phyloP scores from a whole-genome alignment of 2,329 filamentous ascomycete genomes.

The Aspergillus tamarii region DNA sequence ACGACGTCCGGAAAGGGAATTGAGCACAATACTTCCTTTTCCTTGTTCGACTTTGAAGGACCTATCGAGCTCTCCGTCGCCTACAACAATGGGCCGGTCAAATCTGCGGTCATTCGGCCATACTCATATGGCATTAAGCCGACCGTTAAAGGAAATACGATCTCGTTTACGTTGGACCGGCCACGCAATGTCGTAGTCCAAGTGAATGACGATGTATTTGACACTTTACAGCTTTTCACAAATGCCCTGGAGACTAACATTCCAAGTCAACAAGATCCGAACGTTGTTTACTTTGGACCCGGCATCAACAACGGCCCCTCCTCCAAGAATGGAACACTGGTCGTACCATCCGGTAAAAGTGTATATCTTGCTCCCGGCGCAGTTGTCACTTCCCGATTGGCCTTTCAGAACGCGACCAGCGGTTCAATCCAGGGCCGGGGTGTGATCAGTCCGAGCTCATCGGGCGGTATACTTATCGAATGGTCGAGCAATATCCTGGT shows the following conservation, averaged over 20 bases:
- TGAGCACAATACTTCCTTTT: conserved; percentile 1
- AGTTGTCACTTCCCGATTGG: background rate
- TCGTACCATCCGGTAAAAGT: background rate
- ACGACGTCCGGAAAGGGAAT: background rate
- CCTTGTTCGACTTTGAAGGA: conserved; percentile 9
- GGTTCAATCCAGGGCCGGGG: conserved; percentile 5
- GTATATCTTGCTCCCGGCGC: background rate
- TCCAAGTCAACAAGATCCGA: background rate
- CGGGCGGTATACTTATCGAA: conserved; percentile 5
- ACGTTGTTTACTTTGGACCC: background rate
- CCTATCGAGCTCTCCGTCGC: background rate
- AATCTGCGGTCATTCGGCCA: conserved; percentile 3
- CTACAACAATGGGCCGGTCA: background rate
- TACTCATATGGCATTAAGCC: background rate
- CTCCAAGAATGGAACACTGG: background rate
- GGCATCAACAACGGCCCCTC: background rate
- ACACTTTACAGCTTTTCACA: conserved; percentile 6
- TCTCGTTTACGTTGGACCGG: background rate
- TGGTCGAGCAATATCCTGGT: conserved; percentile 3
- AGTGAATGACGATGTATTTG: conserved; percentile 8
- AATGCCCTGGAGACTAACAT: background rate
- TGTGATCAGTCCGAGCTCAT: background rate
- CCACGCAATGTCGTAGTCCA: conserved; percentile 8
- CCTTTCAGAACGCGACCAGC: conserved; percentile 5
- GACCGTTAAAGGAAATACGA: background rate